Evolutionary conservation across 2,329 filamentous ascomycete species (phyloP).

Genomic region (Aureobasidium sp.): DNA sequence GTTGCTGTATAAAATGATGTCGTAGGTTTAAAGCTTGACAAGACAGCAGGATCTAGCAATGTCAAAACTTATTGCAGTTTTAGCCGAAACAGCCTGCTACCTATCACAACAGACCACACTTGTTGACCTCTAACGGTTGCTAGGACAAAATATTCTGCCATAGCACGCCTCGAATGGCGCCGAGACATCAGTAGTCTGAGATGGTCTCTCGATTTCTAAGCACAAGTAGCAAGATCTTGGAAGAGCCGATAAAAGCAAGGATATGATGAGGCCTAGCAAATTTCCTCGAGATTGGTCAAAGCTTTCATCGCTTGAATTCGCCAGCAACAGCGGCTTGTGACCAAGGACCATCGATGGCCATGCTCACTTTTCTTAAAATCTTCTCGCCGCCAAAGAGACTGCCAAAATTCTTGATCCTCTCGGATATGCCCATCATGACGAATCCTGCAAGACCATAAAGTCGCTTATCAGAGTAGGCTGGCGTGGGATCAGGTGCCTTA

Average conservation of each 20-base stretch:
- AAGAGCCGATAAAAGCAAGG: background rate
- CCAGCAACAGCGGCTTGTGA: background rate
- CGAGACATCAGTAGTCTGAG: background rate
- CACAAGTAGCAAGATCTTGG: background rate
- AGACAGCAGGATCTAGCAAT: too few relatives aligned
- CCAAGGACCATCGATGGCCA: slow-evolving; percentile 38
- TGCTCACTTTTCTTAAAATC: slow-evolving; percentile 48
- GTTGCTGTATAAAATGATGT: too few relatives aligned
- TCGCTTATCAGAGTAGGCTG: slow-evolving; percentile 15
- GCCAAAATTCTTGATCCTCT: slow-evolving; percentile 47
- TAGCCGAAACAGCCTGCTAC: background rate
- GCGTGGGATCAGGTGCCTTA: slow-evolving; percentile 24
- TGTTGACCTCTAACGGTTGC: background rate
- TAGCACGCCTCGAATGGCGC: background rate
- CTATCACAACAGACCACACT: background rate
- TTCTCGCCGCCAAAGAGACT: slow-evolving; percentile 47
- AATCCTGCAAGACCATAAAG: slow-evolving; percentile 48
- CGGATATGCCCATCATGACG: slow-evolving; percentile 47
- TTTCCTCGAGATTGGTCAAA: slow-evolving; percentile 8
- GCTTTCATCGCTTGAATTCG: background rate
- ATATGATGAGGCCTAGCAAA: slow-evolving; percentile 10
- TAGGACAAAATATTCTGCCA: background rate
- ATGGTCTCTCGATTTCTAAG: slow-evolving; percentile 4
- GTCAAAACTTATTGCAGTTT: background rate
- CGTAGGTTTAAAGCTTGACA: too few relatives aligned